A percentile compares a stretch with the other conserved stretches of the same genome.
These are phyloP conservation scores for Paramecium pentaurelia DNA, from an alignment of 73 alveolate genomes.

Conservation along the genomic window DNA sequence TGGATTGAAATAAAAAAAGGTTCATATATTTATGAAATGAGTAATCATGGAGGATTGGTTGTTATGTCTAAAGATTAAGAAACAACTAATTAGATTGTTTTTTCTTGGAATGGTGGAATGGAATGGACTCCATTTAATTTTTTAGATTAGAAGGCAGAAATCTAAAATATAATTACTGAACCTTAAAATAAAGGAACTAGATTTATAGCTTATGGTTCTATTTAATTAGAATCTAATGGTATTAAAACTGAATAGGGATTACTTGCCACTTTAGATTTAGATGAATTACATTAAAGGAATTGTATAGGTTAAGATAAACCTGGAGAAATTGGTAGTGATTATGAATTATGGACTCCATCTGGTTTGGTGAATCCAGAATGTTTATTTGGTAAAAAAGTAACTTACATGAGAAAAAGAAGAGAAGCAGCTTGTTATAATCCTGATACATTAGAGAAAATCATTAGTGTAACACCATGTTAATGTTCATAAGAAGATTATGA, in stretches of 20 bases:
- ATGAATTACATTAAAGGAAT: conserved; percentile 79
- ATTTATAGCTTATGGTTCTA: conserved; percentile 83
- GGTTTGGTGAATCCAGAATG: conserved; percentile 82
- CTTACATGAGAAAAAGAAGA: conserved; percentile 82
- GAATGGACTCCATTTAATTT: conserved; percentile 67
- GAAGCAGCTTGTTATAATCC: conserved; percentile 82
- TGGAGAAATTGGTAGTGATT: conserved; percentile 77
- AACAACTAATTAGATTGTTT: conserved; percentile 77
- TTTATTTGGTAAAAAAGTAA: conserved; percentile 76
- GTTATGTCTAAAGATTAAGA: conserved; percentile 86
- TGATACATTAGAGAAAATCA: conserved; percentile 72
- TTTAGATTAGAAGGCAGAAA: conserved; percentile 64
- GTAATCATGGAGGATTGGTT: conserved; percentile 97
- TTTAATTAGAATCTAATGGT: conserved; percentile 26
- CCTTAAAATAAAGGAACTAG: conserved; percentile 76
- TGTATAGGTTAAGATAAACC: conserved; percentile 84
- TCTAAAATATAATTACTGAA: conserved; percentile 85
- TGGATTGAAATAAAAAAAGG: conserved; percentile 88
- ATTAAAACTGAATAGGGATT: conserved; percentile 67
- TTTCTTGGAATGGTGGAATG: conserved; percentile 76
- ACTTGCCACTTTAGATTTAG: conserved; percentile 80
- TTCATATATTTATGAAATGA: conserved; percentile 85
- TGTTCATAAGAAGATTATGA: conserved; percentile 94
- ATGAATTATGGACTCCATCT: conserved; percentile 88
- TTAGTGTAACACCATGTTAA: conserved; percentile 71